Evolutionary conservation across 306 rosid genomes (phyloP).

Genomic region (Lathyrus oleraceus): DNA sequence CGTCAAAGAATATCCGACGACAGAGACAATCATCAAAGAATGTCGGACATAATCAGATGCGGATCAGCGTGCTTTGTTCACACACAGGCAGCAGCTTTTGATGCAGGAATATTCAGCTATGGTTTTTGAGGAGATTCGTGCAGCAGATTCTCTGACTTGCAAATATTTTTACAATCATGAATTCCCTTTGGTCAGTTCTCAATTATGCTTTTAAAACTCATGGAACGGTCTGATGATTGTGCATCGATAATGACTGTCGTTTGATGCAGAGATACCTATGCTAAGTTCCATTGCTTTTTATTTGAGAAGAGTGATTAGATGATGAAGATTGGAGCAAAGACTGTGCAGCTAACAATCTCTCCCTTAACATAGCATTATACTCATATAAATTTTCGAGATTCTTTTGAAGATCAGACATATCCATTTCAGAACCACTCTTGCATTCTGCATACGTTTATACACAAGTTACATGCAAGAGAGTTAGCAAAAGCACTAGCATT

Average conservation of each 20-base stretch:
- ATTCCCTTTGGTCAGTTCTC: constrained; percentile 21
- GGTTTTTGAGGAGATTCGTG: constrained; percentile 17
- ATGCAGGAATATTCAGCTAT: neutral
- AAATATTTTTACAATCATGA: constrained; percentile 2
- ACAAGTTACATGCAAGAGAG: constrained; percentile 20
- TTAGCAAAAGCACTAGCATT: constrained; percentile 23
- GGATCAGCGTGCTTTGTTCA: constrained; percentile 18
- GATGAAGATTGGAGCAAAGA: constrained; percentile 57
- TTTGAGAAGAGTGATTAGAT: constrained; percentile 43
- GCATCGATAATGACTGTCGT: neutral
- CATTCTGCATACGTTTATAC: constrained; percentile 53
- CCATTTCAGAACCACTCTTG: constrained; percentile 60
- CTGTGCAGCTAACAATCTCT: constrained; percentile 63
- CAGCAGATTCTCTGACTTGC: constrained; percentile 27
- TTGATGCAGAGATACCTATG: neutral
- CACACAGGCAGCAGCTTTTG: constrained; percentile 24
- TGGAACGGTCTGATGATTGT: constrained; percentile 21
- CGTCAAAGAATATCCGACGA: constrained; percentile 28
- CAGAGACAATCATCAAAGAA: constrained; percentile 24
- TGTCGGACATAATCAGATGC: constrained; percentile 22
- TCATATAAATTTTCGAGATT: constrained; percentile 69
- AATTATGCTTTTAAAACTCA: constrained; percentile 32
- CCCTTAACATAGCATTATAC: constrained; percentile 81
- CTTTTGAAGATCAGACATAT: constrained; percentile 68
- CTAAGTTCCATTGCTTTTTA: constrained; percentile 32